Percentiles rank a stretch among this genome's conserved stretches.
Evolutionary conservation across 441 rosid species (phyloP).

Genomic region (Hypseocharis bilobata): DNA sequence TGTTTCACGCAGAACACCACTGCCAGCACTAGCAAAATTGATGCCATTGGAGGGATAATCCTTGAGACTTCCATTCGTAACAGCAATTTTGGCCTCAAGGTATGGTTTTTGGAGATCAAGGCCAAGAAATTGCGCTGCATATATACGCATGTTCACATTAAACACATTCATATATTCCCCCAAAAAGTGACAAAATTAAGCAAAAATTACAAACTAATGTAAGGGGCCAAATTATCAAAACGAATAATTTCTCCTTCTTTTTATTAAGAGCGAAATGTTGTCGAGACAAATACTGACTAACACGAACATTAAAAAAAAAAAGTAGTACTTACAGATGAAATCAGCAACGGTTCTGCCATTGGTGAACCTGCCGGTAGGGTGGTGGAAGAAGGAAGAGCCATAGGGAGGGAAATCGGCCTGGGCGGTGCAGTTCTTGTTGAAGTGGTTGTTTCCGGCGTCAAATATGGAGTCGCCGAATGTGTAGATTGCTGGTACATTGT

Average conservation of each 20-base stretch:
- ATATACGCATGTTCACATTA: not conserved
- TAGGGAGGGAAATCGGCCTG: slow-evolving; percentile 61
- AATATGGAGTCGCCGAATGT: slow-evolving; percentile 51
- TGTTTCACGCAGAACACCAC: slow-evolving; percentile 47
- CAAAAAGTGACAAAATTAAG: not conserved
- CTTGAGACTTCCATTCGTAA: slow-evolving; percentile 34
- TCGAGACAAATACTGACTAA: no score
- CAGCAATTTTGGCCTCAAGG: slow-evolving; percentile 31
- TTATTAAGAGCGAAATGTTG: no score
- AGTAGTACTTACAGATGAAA: slow-evolving; percentile 44
- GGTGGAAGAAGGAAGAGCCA: slow-evolving; percentile 44
- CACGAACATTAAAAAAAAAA: no score
- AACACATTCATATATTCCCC: no score
- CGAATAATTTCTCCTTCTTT: no score
- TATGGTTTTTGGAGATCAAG: slow-evolving; percentile 43
- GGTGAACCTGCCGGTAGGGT: slow-evolving; percentile 63
- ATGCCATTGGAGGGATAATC: slow-evolving; percentile 46
- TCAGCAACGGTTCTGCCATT: slow-evolving; percentile 56
- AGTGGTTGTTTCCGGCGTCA: slow-evolving; percentile 56
- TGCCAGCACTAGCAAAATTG: slow-evolving; percentile 67
- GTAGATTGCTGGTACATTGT: slow-evolving; percentile 37
- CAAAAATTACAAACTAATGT: not conserved
- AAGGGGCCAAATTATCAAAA: no score
- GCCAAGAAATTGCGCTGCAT: slow-evolving; percentile 42
- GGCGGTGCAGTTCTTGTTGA: slow-evolving; percentile 45